Evolutionary conservation across 108 stramenopile genomes (phyloP).

Genomic region (Mediolabrus comicus): DNA sequence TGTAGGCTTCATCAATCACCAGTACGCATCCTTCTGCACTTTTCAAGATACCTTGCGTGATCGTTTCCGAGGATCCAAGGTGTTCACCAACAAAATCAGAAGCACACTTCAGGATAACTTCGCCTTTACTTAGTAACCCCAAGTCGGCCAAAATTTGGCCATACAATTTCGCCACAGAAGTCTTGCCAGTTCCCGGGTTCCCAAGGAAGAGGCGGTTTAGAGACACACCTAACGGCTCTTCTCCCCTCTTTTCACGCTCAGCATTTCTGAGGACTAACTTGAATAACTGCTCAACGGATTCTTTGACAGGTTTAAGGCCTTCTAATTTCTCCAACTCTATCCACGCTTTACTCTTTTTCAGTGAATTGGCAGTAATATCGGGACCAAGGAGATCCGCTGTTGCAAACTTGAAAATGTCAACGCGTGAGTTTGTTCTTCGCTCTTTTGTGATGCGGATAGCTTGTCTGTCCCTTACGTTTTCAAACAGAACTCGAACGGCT

Average conservation of each 20-base stretch:
- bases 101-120: constrained; percentile 61
- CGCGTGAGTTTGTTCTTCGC: constrained; percentile 17
- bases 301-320: constrained; percentile 28
- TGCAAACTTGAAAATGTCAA: neutral
- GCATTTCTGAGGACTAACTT: constrained; percentile 50
- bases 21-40: constrained; percentile 59
- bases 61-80: constrained; percentile 56
- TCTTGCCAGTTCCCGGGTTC: constrained; percentile 79
- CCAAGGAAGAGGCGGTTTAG: constrained; percentile 76
- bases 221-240: constrained; percentile 39
- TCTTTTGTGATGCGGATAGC: neutral
- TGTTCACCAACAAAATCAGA: constrained; percentile 59
- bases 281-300: constrained; percentile 35
- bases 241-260: constrained; percentile 43
- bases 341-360: constrained; percentile 18
- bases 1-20: constrained; percentile 83
- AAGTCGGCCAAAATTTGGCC: constrained; percentile 61
- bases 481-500: neutral
- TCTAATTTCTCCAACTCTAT: constrained; percentile 6
- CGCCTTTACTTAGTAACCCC: constrained; percentile 69
- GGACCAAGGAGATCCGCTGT: neutral
- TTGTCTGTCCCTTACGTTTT: neutral
- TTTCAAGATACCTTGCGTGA: constrained; percentile 57
- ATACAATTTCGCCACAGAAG: constrained; percentile 71
- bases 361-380: neutral